Base-by-base conservation (phyloP, 768 basidiomycete species). In the Infundibulicybe gibba region DNA sequence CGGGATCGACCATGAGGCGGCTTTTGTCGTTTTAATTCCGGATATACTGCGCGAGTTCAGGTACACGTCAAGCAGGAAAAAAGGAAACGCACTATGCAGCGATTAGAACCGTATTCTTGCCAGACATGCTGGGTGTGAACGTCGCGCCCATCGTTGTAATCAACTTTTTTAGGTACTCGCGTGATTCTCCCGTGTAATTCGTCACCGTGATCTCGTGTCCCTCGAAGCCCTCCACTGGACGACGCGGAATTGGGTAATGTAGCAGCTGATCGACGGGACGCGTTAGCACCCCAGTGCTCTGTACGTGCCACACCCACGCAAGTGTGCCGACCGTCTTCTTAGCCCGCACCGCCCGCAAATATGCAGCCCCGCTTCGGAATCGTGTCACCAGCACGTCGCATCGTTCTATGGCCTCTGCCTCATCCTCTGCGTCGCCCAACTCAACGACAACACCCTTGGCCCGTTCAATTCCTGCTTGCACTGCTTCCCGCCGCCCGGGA, bases 121-220 rank as follows among this genome's bases (percentile, higher is more conserved):
- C 77, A 0, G 81, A 78, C 85, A 97, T 87, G 41, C 80, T 88
- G 0, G 92, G 81, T 2, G 90, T 91, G 56, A 92, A 94, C 20
- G 65, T 73, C 1, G 80, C 92, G 1, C 92, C 94, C 76, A 90
- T 81, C 4, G 79, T 65, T 5, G 67, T 67, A 43, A 97, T 88
- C 13, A 97, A 69, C 51, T 81, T 83, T 68, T 92, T 92, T 43
- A 97, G 74, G 58, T 94, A 94, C 44, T 95, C 93, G 2, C 93
- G 76, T 5, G 88, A 77, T 32, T 85, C 81, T 2, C 94, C 93
- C 0, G 89, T 87, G 60, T 94, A 95, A 59, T 94, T 94, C 0
- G 92, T 92, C 1, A 95, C 73, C 0, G 92, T 89, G 45, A 95
- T 83, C 53, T 80, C 74, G 63, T 85, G 80, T 1, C 63, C 62